Percentiles rank a stretch among this genome's conserved stretches.
These are phyloP conservation scores for Diplosphaera chodatii DNA, from an alignment of 139 green algal genomes.

Conservation along the genomic window DNA sequence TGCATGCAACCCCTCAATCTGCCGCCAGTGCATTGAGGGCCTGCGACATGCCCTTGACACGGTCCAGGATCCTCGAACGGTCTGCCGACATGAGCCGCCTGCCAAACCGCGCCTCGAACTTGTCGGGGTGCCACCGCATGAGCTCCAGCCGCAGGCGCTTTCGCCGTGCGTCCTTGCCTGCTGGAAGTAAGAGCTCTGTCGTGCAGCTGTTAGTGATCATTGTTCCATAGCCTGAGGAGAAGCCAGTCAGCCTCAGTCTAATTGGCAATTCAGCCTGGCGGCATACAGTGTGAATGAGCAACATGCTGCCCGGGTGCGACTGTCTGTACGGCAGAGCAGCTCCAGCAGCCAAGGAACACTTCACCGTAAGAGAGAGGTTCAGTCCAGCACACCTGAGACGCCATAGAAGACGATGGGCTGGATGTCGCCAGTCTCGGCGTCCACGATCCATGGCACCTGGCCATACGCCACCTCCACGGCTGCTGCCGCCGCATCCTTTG, in stretches of 20 bases:
- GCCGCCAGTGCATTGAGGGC: conserved; percentile 27
- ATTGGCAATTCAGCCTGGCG: too few relatives aligned
- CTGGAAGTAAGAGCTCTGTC: neutral
- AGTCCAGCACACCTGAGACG: neutral
- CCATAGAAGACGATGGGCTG: conserved; percentile 17
- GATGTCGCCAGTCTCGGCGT: conserved; percentile 7
- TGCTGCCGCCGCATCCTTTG: neutral
- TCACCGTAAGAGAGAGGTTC: too few relatives aligned
- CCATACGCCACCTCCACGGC: neutral
- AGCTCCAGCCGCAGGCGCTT: conserved; percentile 37
- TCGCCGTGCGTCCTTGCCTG: conserved; percentile 8
- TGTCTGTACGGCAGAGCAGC: too few relatives aligned
- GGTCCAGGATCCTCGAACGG: conserved; percentile 11
- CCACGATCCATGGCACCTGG: conserved; percentile 38
- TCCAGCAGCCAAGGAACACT: too few relatives aligned
- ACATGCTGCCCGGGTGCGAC: too few relatives aligned
- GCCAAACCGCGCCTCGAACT: conserved; percentile 43
- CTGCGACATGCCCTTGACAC: conserved; percentile 38
- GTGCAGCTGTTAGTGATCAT: too few relatives aligned
- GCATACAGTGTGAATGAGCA: too few relatives aligned
- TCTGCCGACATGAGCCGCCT: conserved; percentile 21
- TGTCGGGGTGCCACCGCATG: conserved; percentile 57
- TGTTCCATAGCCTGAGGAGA: too few relatives aligned
- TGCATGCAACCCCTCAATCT: too few relatives aligned
- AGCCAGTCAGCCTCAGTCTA: too few relatives aligned